Evolutionary conservation across 805 yeast species (phyloP), one percentile per base, ranked within the genome.

Genomic region (Metschnikowia hibisci): DNA sequence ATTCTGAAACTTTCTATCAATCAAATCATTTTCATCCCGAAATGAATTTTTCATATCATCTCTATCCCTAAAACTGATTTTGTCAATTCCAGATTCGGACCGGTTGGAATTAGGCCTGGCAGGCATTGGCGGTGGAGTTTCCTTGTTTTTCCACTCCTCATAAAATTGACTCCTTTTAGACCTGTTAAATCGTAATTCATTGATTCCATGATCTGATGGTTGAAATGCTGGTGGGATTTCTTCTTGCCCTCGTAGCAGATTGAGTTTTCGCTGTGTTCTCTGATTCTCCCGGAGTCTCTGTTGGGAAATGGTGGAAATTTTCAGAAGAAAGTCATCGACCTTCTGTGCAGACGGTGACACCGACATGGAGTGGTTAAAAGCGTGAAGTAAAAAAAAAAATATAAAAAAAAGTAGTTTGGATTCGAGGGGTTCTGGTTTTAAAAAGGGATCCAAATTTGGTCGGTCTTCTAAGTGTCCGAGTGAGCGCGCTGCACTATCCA

Each of bases 321-420:
- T 57, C 8, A 64, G 53, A 31, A 69, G 52, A 42, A 69, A 69
- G 44, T 67, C 71, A 44, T 69, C 66, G 11, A 69, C 74, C 32
- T 63, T 62, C 22, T 57, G 49, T 13, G 58, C 42, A 5, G 68
- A 60, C 2, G 67, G 64, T 20, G 68, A 61, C n/a, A 49, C 52
- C 20, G 40, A 29, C 40, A 37, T 35, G 39, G 15, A 8, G 11
- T 30, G 7, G 27, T n/a, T 4, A 27, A 13, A 6, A n/a, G n/a
- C n/a, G n/a, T n/a, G n/a, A n/a, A n/a, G n/a, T n/a, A n/a, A n/a
- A n/a, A n/a, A n/a, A n/a, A n/a, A n/a, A n/a, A n/a, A n/a, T n/a
- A n/a, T n/a, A n/a, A n/a, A n/a, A 7, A 7, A 13, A 27, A 13
- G 14, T 6, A 27, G 3, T 3, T 6, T 2, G 30, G 30, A 13